These are phyloP conservation scores for Sanghuangporus baumii DNA, from an alignment of 1,284 basidiomycete species.

Conservation along the genomic window DNA sequence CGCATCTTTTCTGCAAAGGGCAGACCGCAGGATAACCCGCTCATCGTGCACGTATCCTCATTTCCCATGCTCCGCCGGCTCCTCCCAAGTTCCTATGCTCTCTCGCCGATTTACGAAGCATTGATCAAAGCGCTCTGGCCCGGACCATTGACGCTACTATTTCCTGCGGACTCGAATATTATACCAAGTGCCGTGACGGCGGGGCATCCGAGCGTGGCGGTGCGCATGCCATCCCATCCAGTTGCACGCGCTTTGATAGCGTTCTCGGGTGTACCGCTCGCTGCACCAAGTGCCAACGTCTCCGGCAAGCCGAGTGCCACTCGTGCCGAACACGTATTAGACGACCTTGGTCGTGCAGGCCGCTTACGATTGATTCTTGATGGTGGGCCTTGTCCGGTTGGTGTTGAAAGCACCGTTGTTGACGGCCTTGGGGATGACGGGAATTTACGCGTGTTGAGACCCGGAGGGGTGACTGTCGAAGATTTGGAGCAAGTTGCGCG, in stretches of 20 bases:
- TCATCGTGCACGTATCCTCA: conserved; percentile 96
- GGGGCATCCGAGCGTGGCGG: conserved; percentile 77
- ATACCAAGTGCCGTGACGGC: conserved; percentile 73
- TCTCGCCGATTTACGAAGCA: conserved; percentile 60
- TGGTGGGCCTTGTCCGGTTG: conserved; percentile 88
- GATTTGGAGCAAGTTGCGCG: conserved; percentile 66
- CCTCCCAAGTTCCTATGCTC: conserved; percentile 56
- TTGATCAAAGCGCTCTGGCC: conserved; percentile 92
- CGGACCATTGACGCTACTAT: conserved; percentile 88
- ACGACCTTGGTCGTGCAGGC: conserved; percentile 62
- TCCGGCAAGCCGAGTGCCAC: conserved; percentile 95
- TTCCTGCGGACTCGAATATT: conserved; percentile 59
- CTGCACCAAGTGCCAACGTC: conserved; percentile 94
- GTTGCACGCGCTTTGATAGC: conserved; percentile 90
- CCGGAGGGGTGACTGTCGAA: conserved; percentile 92
- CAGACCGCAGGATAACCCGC: conserved; percentile 91
- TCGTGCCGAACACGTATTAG: conserved; percentile 78
- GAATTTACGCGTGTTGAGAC: conserved; percentile 78
- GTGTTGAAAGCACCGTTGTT: conserved; percentile 94
- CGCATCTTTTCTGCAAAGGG: conserved; percentile 90
- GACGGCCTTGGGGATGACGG: conserved; percentile 76
- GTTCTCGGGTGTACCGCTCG: conserved; percentile 69
- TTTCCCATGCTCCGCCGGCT: conserved; percentile 73
- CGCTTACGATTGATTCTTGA: conserved; percentile 82
- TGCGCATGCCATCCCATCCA: conserved; percentile 93